Percentiles rank a stretch among this genome's conserved stretches.
Conservation (phyloP, 2,329 filamentous ascomycete species). For the Botryotinia narcissicola region DNA sequence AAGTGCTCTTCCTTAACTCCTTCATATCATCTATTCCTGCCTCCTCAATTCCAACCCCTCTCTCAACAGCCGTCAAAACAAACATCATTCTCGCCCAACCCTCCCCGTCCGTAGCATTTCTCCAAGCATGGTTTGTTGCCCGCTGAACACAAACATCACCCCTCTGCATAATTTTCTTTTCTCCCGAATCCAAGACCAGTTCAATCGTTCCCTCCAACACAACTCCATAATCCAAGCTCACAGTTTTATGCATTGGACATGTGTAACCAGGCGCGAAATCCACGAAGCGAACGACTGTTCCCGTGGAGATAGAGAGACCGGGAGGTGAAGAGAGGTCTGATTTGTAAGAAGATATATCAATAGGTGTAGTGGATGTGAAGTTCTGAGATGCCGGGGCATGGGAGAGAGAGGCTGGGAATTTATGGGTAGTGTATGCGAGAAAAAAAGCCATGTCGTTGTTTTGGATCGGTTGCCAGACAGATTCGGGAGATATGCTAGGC, state of each 20-base stretch:
- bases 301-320: slow-evolving; percentile 26
- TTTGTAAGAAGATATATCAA: slow-evolving; percentile 27
- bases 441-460: slow-evolving; percentile 29
- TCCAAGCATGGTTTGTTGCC: slow-evolving; percentile 47
- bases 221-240: slow-evolving; percentile 44
- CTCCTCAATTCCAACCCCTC: slow-evolving; percentile 24
- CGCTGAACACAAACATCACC: slow-evolving; percentile 46
- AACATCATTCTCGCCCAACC: slow-evolving; percentile 35
- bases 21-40: slow-evolving; percentile 24
- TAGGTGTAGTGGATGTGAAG: slow-evolving; percentile 13
- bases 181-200: slow-evolving; percentile 43
- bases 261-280: slow-evolving; percentile 29
- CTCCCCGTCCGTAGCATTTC: slow-evolving; percentile 28
- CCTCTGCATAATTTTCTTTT: slow-evolving; percentile 40
- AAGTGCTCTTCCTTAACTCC: not conserved
- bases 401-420: slow-evolving; percentile 26
- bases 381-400: not conserved
- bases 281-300: slow-evolving; percentile 31
- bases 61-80: slow-evolving; percentile 27
- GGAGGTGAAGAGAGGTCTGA: slow-evolving; percentile 27
- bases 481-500: slow-evolving; percentile 18
- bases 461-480: slow-evolving; percentile 25
- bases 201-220: slow-evolving; percentile 44
- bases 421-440: slow-evolving; percentile 29
- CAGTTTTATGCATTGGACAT: slow-evolving; percentile 45